Base-by-base conservation (phyloP, 305 asterid species). In the Fraxinus albicans region DNA sequence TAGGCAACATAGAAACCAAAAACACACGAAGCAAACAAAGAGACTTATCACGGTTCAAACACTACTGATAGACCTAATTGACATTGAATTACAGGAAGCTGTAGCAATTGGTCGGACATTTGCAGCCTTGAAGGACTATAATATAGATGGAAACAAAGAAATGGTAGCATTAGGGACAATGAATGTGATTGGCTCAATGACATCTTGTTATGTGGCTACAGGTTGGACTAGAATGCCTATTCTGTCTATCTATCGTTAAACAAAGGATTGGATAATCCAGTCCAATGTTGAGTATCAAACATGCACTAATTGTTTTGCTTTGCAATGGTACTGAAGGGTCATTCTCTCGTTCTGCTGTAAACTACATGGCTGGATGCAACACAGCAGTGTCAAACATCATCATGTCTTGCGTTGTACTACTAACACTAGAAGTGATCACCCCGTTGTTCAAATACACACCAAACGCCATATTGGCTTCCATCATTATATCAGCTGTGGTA, bases 161-260 rank as follows among this genome's bases (percentile, higher is more conserved):
- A 95, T 95, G 99, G 89, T 95, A 31, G 98, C 98, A 23, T 81
- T 95, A 81, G 99, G 99, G 55, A 78, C 91, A 17, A 94, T 91
- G 98, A 94, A 95, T 74, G 53, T 95, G n/a, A 55, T 92, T 23
- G 99, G 99, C 70, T 95, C 98, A 3, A 88, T 94, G 87, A 90
- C 97, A 53, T 94, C 99, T 73, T 95, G 96, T 78, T 95, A 87
- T 80, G 92, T 93, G 17, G 93, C 97, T 19, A 95, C 98, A 76
- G 97, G 98, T 89, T 82, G 58, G 19, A 81, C 55, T 27, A 17
- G 21, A 33, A 47, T 44, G 67, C 38, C 12, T 8, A 77, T 29
- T 77, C 67, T 35, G 31, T 29, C 17, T 50, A 33, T 78, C 69
- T 29, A 29, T 29, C 33, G 4, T 15, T 29, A 67, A 27, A 72